Evolutionary conservation across 192 early-diverging fungal species (phyloP).

Genomic region (Backusella sp.): DNA sequence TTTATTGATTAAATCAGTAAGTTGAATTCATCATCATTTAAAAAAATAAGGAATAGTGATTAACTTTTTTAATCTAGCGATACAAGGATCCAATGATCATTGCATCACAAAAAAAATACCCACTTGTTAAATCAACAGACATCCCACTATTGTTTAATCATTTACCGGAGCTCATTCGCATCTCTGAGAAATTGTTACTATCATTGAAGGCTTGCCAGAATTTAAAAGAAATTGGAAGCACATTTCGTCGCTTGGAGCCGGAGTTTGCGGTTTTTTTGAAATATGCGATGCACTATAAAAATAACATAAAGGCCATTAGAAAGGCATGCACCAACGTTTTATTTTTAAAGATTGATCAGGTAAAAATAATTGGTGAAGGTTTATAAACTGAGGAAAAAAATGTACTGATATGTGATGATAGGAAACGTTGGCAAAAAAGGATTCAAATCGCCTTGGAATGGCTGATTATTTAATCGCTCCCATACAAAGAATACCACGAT

Average conservation of each 20-base stretch:
- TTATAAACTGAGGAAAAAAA: not conserved
- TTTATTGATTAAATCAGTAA: constrained; percentile 21
- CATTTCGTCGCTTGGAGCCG: constrained; percentile 15
- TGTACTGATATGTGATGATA: not conserved
- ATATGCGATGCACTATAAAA: constrained; percentile 34
- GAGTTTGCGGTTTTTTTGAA: constrained; percentile 28
- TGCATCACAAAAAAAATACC: constrained; percentile 27
- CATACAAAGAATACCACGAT: constrained; percentile 72
- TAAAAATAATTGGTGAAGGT: not conserved
- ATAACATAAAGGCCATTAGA: constrained; percentile 20
- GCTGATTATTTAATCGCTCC: constrained; percentile 73
- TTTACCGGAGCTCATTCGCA: constrained; percentile 21
- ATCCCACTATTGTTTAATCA: constrained; percentile 37
- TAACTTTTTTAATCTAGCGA: constrained; percentile 11
- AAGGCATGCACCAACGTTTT: constrained; percentile 29
- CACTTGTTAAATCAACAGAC: constrained; percentile 34
- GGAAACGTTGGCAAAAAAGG: constrained; percentile 40
- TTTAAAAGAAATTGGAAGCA: constrained; percentile 21
- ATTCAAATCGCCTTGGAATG: constrained; percentile 57
- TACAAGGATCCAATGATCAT: constrained; percentile 39
- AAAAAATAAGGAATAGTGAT: not conserved
- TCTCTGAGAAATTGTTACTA: constrained; percentile 26
- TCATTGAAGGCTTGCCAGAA: not conserved
- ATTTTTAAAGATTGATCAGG: constrained; percentile 30
- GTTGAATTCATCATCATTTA: not conserved